Percentiles rank a stretch among this genome's conserved stretches.
These are phyloP conservation scores for Daldinia caldariorum DNA, from an alignment of 495 filamentous ascomycete species.

Conservation along the genomic window DNA sequence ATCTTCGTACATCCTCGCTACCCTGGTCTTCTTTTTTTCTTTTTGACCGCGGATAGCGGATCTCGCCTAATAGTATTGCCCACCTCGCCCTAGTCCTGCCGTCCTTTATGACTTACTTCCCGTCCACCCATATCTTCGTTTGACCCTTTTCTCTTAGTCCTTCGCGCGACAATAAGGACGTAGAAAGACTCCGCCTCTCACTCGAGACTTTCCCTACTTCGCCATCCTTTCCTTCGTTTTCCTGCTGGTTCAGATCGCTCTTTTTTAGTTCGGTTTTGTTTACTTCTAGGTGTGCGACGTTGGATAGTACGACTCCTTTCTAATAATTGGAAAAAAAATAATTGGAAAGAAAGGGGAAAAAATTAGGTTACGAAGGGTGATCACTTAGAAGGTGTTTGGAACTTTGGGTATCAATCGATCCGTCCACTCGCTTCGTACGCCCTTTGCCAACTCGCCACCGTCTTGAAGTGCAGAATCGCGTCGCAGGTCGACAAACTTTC, in stretches of 20 bases:
- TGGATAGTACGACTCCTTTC: constrained; percentile 39
- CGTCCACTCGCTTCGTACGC: constrained; percentile 38
- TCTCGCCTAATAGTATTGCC: constrained; percentile 41
- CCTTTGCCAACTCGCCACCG: constrained; percentile 29
- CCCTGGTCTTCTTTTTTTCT: constrained; percentile 23
- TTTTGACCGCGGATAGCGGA: constrained; percentile 30
- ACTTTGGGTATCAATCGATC: constrained; percentile 20
- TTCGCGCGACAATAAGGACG: constrained; percentile 48
- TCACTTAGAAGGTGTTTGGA: constrained; percentile 30
- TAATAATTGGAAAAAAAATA: constrained; percentile 28
- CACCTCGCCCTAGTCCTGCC: constrained; percentile 38
- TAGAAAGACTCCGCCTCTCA: constrained; percentile 47
- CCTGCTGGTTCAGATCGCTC: constrained; percentile 70
- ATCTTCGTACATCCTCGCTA: constrained; percentile 45
- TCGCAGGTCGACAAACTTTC: constrained; percentile 62
- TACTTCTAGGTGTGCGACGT: constrained; percentile 41
- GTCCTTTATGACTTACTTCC: constrained; percentile 57
- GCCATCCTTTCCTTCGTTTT: constrained; percentile 56
- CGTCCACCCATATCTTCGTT: constrained; percentile 48
- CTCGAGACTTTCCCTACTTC: constrained; percentile 53
- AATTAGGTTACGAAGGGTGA: constrained; percentile 17
- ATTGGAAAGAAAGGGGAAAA: constrained; percentile 5
- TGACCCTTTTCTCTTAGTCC: constrained; percentile 44
- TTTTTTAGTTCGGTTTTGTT: constrained; percentile 55
- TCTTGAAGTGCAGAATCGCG: constrained; percentile 44